Percentiles rank a stretch among this genome's conserved stretches.
phyloP scores from a whole-genome alignment of 2,329 filamentous ascomycete species.

The Hypoxylon sp. region DNA sequence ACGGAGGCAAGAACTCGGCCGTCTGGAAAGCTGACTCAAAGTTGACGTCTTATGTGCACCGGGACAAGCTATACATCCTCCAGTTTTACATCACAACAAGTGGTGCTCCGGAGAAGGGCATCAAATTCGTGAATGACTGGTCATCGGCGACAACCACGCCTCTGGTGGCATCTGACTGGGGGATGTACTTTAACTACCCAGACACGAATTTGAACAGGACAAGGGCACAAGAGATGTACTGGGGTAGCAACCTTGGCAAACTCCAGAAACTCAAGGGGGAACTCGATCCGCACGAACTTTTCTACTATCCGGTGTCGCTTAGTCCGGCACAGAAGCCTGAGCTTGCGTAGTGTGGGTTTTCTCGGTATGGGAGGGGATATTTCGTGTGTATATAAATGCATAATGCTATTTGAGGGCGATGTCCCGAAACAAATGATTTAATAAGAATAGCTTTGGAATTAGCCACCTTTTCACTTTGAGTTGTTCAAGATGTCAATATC shows the following conservation, averaged over 20 bases:
- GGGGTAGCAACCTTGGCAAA: conserved; percentile 57
- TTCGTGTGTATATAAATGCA: conserved; percentile 32
- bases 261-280: conserved; percentile 59
- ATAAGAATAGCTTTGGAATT: neutral
- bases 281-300: conserved; percentile 59
- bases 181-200: conserved; percentile 67
- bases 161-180: conserved; percentile 47
- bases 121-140: conserved; percentile 52
- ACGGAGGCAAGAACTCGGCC: conserved; percentile 60
- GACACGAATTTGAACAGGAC: conserved; percentile 64
- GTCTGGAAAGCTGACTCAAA: conserved; percentile 52
- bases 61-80: conserved; percentile 65
- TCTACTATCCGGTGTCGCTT: conserved; percentile 59
- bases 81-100: conserved; percentile 62
- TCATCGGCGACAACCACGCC: conserved; percentile 46
- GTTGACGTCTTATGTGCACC: conserved; percentile 60
- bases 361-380: conserved; percentile 1
- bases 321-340: conserved; percentile 38
- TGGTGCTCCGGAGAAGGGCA: conserved; percentile 51
- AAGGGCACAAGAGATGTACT: conserved; percentile 66
- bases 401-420: conserved; percentile 22
- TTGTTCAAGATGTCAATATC: neutral
- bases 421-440: conserved; percentile 5
- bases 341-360: conserved; percentile 20
- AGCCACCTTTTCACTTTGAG: no score